Conservation (phyloP, 2,329 filamentous ascomycete species). For the Fusarium nelsonii region DNA sequence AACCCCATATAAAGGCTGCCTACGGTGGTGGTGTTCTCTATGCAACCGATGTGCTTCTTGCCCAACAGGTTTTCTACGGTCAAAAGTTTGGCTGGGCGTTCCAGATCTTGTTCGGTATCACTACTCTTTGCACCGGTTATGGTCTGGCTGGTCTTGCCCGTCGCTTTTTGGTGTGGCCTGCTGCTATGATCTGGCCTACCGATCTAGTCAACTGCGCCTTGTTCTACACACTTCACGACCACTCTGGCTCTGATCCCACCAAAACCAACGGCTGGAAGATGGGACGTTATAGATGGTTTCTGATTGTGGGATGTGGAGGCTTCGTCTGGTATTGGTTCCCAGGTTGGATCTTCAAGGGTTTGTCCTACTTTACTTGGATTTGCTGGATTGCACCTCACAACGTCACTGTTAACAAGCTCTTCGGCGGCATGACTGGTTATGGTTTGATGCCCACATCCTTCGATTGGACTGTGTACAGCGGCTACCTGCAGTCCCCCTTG, state of each 20-base stretch:
- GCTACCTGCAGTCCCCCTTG: slow-evolving; percentile 63
- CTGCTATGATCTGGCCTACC: slow-evolving; percentile 70
- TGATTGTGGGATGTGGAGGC: slow-evolving; percentile 65
- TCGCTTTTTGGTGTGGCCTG: slow-evolving; percentile 66
- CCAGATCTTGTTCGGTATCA: slow-evolving; percentile 66
- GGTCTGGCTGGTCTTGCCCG: slow-evolving; percentile 67
- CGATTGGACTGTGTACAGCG: slow-evolving; percentile 63
- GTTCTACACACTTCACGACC: slow-evolving; percentile 62
- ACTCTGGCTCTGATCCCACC: slow-evolving; percentile 60
- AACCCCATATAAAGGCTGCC: slow-evolving; percentile 59
- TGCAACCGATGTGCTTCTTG: slow-evolving; percentile 63
- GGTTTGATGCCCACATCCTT: slow-evolving; percentile 73
- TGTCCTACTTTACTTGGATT: slow-evolving; percentile 72
- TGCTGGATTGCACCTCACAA: slow-evolving; percentile 73
- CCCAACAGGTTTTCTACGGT: slow-evolving; percentile 68
- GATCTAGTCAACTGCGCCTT: slow-evolving; percentile 66
- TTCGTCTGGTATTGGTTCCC: slow-evolving; percentile 72
- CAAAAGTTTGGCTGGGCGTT: slow-evolving; percentile 68
- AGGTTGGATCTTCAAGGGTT: slow-evolving; percentile 71
- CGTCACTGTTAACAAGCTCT: slow-evolving; percentile 71
- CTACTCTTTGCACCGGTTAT: slow-evolving; percentile 69
- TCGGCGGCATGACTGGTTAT: slow-evolving; percentile 69
- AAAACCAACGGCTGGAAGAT: slow-evolving; percentile 72
- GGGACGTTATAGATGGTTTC: slow-evolving; percentile 73
- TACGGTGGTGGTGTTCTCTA: slow-evolving; percentile 70